Evolutionary conservation across 2,329 filamentous ascomycete genomes (phyloP), one percentile per base, ranked within the genome.

Genomic region (Botrytis galanthina): DNA sequence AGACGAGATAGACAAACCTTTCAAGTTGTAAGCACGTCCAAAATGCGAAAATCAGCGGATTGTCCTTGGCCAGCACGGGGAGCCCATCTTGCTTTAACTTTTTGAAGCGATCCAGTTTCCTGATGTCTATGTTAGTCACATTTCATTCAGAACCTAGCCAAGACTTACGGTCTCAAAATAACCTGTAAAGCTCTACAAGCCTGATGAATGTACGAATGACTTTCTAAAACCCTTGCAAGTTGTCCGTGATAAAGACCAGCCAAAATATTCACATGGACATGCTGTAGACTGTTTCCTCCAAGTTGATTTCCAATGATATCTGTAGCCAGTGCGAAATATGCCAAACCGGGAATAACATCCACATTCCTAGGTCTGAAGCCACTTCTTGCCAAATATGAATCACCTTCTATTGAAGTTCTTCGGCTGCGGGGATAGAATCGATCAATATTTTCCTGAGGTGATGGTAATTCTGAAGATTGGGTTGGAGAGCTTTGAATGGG

Each of bases 21-120:
- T 98, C 95, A 18, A 98, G 86, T 80, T 98, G 95, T 75, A 98
- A 84, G 80, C 93, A 97, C 12, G 95, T 96, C 95, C 95, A 98
- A 79, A 95, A 98, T 0, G 93, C 92, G 78, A 97, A 87, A 22
- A 92, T 85, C 51, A 92, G 85, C 73, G 91, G 86, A 79, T 94
- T 93, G 78, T 91, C 87, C 63, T 79, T 81, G 14, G 76, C 72
- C 29, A 54, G 62, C 14, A 76, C 54, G 29, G 57, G 64, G 35
- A 39, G 42, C 2, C 73, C 66, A 5, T 26, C 42, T 48, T 73
- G 48, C 66, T 78, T 84, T 78, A 73, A 81, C 82, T 84, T 85
- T 57, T 82, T 83, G 44, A 86, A 78, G 48, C 78, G 77, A 64
- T 77, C 79, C 7, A 79, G 75, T 82, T 77, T 85, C 78, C 73